These are phyloP conservation scores for Marasmius sp. DNA, from an alignment of 1,284 basidiomycete genomes.

Conservation along the genomic window DNA sequence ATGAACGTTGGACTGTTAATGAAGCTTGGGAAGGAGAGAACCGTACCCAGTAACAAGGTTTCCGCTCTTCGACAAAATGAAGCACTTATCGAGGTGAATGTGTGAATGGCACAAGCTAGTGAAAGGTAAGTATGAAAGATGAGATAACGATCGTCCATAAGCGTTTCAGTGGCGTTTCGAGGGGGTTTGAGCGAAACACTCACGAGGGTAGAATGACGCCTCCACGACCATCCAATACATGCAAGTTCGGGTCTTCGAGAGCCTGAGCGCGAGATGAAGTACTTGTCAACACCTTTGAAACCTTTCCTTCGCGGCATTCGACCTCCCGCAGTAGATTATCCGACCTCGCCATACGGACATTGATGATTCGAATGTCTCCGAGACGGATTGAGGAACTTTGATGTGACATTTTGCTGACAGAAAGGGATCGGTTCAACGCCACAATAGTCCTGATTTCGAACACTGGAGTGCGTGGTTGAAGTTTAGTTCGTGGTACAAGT, in stretches of 20 bases:
- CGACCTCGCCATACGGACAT: constrained; percentile 30
- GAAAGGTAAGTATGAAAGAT: constrained; percentile 10
- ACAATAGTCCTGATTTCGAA: too few species aligned
- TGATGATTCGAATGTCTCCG: constrained; percentile 24
- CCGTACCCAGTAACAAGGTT: constrained; percentile 51
- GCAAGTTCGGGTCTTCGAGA: neutral
- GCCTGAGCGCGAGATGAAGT: neutral
- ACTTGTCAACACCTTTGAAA: constrained; percentile 22
- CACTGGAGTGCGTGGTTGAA: too few species aligned
- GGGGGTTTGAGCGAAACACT: constrained; percentile 19
- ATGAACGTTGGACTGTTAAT: constrained; percentile 4
- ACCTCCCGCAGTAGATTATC: constrained; percentile 33
- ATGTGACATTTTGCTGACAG: neutral
- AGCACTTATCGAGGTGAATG: constrained; percentile 69
- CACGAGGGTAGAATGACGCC: constrained; percentile 54
- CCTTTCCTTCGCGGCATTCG: constrained; percentile 29
- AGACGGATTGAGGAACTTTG: neutral
- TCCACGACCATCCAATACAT: constrained; percentile 41
- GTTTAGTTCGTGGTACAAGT: too few species aligned
- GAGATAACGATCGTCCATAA: neutral
- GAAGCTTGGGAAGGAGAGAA: neutral
- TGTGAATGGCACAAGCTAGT: constrained; percentile 60
- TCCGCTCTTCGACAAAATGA: constrained; percentile 54
- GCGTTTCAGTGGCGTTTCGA: too few species aligned
- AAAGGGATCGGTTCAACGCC: too few species aligned